A percentile compares a stretch with the other conserved stretches of the same genome.
phyloP scores from a whole-genome alignment of 768 basidiomycete species.

The Zangia roseola region DNA sequence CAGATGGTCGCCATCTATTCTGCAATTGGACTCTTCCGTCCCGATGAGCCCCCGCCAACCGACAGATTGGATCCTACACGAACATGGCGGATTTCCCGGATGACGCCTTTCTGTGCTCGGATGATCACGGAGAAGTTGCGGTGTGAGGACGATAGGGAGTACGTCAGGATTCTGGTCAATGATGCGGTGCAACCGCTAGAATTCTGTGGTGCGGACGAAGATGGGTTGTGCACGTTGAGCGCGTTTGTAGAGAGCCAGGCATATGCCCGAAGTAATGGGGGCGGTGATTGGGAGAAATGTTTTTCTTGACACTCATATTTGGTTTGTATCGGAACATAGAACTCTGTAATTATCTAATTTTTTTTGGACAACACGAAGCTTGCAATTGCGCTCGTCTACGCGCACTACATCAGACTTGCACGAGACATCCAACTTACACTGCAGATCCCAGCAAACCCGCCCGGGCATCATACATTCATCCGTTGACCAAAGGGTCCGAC shows the following conservation, averaged over 20 bases:
- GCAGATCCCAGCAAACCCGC: no score
- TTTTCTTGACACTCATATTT: slow-evolving; percentile 30
- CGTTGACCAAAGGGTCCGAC: no score
- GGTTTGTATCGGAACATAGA: background rate
- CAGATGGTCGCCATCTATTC: slow-evolving; percentile 76
- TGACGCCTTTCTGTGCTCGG: slow-evolving; percentile 74
- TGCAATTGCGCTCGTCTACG: no score
- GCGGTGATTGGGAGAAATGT: slow-evolving; percentile 71
- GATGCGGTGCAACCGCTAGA: slow-evolving; percentile 63
- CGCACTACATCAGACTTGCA: no score
- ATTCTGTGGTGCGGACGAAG: slow-evolving; percentile 53
- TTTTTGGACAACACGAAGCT: background rate
- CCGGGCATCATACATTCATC: no score
- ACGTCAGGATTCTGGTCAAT: slow-evolving; percentile 76
- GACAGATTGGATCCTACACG: slow-evolving; percentile 25
- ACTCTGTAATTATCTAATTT: background rate
- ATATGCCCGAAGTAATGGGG: slow-evolving; percentile 66
- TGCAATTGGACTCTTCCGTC: slow-evolving; percentile 56
- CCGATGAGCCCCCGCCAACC: slow-evolving; percentile 20
- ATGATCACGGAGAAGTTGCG: slow-evolving; percentile 72
- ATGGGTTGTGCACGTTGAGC: slow-evolving; percentile 63
- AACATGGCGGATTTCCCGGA: slow-evolving; percentile 52
- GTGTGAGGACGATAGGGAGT: slow-evolving; percentile 42
- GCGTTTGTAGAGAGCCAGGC: slow-evolving; percentile 69
- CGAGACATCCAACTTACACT: no score